Conservation (phyloP, 371 early-diverging fungal genomes). For the Saksenaea oblongispora region DNA sequence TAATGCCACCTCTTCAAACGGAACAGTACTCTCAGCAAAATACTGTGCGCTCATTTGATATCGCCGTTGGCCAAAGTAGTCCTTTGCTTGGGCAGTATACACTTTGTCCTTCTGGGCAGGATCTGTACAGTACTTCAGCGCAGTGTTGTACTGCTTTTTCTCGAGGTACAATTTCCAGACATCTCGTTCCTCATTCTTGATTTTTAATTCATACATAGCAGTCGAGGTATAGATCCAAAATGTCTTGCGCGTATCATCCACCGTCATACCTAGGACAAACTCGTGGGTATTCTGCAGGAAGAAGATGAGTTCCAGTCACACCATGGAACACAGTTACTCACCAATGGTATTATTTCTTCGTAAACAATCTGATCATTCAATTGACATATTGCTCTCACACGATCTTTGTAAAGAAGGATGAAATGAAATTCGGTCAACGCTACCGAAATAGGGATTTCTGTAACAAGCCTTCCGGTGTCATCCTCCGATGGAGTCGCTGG, state of each 20-base stretch:
- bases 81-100: slow-evolving; percentile 82
- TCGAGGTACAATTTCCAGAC: slow-evolving; percentile 89
- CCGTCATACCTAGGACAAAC: slow-evolving; percentile 61
- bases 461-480: slow-evolving; percentile 35
- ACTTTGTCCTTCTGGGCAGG: slow-evolving; percentile 76
- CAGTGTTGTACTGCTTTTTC: slow-evolving; percentile 72
- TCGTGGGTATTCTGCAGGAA: slow-evolving; percentile 52
- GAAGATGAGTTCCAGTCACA: background rate
- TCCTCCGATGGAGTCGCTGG: slow-evolving; percentile 56
- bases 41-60: slow-evolving; percentile 81
- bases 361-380: slow-evolving; percentile 82
- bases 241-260: slow-evolving; percentile 79
- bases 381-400: slow-evolving; percentile 75
- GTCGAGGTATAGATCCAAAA: slow-evolving; percentile 86
- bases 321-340: slow-evolving; percentile 23
- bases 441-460: slow-evolving; percentile 72
- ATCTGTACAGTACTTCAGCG: slow-evolving; percentile 77
- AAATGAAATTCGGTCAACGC: slow-evolving; percentile 88
- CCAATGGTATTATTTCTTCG: slow-evolving; percentile 75
- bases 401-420: slow-evolving; percentile 75
- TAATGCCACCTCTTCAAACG: slow-evolving; percentile 86
- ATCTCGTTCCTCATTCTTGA: slow-evolving; percentile 88
- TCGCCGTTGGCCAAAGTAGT: slow-evolving; percentile 74
- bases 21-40: slow-evolving; percentile 78
- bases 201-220: slow-evolving; percentile 82